A percentile compares a stretch with the other conserved stretches of the same genome.
These are phyloP conservation scores for Paxillus ammoniavirescens DNA, from an alignment of 768 basidiomycete genomes.

Conservation along the genomic window DNA sequence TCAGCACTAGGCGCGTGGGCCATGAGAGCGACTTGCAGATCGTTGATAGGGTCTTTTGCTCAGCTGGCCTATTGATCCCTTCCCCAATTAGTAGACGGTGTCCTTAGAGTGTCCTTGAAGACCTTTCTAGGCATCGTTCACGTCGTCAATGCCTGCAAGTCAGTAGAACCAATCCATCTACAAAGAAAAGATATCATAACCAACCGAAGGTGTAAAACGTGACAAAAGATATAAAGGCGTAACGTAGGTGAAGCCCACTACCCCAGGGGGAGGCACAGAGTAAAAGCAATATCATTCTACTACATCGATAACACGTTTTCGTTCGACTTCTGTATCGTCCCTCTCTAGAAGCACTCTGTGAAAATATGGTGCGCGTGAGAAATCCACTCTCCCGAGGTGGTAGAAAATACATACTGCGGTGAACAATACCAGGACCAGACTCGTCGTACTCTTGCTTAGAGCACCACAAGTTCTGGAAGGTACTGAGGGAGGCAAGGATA, in stretches of 20 bases:
- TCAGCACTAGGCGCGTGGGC: no score
- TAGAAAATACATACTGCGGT: slow-evolving; percentile 57
- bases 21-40: no score
- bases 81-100: no score
- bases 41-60: no score
- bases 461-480: slow-evolving; percentile 97
- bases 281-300: slow-evolving; percentile 27
- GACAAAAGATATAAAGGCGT: slow-evolving; percentile 4
- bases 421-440: slow-evolving; percentile 74
- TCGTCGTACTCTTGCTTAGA: slow-evolving; percentile 93
- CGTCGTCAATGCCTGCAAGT: no score
- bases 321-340: slow-evolving; percentile 18
- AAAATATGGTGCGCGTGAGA: not conserved
- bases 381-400: not conserved
- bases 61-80: no score
- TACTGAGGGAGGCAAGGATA: slow-evolving; percentile 84
- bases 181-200: no score
- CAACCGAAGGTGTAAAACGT: not conserved
- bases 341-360: slow-evolving; percentile 26
- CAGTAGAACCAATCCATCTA: no score
- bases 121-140: no score
- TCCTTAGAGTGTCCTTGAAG: no score
- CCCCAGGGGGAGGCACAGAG: slow-evolving; percentile 6
- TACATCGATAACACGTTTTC: slow-evolving; percentile 20
- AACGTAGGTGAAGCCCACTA: slow-evolving; percentile 14